Evolutionary conservation across 2,329 filamentous ascomycete species (phyloP).

Genomic region (Trichophyton benhamiae): DNA sequence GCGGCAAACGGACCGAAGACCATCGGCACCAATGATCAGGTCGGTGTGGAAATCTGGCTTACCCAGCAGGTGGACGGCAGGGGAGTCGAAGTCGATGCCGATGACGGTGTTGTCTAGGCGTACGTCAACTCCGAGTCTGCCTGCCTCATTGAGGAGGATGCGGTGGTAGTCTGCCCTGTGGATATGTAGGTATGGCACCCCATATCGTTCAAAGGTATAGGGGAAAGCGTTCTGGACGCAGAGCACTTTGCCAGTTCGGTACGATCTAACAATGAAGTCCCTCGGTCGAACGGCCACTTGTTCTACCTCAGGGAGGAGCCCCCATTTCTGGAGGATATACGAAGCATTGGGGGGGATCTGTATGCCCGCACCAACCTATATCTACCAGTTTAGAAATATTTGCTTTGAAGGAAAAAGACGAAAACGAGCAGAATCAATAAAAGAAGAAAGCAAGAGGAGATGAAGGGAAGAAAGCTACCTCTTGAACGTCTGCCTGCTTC

Average conservation of each 20-base stretch:
- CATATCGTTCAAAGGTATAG: conserved; percentile 20
- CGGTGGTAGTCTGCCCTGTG: conserved; percentile 40
- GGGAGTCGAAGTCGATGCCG: conserved; percentile 18
- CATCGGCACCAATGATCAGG: conserved; percentile 40
- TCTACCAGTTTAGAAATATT: neutral
- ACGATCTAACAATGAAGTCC: conserved; percentile 22
- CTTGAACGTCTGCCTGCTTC: conserved; percentile 27
- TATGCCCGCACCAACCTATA: conserved; percentile 24
- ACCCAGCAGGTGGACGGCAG: conserved; percentile 20
- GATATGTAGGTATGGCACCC: conserved; percentile 36
- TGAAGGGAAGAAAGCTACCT: conserved; percentile 19
- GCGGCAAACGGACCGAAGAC: conserved; percentile 35
- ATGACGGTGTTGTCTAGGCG: conserved; percentile 18
- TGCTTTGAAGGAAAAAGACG: neutral
- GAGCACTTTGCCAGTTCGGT: conserved; percentile 22
- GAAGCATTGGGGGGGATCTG: conserved; percentile 25
- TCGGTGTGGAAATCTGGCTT: conserved; percentile 29
- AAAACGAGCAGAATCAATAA: neutral
- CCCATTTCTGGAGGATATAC: conserved; percentile 20
- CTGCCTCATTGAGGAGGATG: conserved; percentile 31
- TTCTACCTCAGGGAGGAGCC: conserved; percentile 19
- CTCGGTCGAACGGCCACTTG: conserved; percentile 21
- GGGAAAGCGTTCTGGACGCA: conserved; percentile 18
- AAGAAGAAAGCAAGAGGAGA: neutral
- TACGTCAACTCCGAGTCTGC: conserved; percentile 29